Percentiles rank a stretch among this genome's conserved stretches.
phyloP scores from a whole-genome alignment of 305 asterid species.

The Fraxinus nigra region DNA sequence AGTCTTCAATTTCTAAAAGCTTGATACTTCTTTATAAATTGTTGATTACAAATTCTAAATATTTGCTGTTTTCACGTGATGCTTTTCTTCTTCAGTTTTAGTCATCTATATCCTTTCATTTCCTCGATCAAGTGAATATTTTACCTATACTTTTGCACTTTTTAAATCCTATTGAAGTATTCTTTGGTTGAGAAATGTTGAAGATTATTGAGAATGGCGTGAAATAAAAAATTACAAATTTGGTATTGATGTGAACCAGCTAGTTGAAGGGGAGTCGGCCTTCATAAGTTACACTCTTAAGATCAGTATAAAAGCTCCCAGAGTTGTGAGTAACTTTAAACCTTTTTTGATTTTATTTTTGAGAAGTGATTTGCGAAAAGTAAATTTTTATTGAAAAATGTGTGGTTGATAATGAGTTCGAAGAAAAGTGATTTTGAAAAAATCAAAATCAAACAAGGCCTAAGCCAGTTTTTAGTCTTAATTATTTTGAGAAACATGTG shows the following conservation, averaged over 20 bases:
- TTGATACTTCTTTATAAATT: not conserved
- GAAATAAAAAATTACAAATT: not conserved
- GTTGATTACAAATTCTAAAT: not conserved
- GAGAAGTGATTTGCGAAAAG: not conserved
- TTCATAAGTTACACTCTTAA: not conserved
- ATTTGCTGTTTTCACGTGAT: not conserved
- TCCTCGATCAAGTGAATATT: not conserved
- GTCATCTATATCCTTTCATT: not conserved
- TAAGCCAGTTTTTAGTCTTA: not conserved
- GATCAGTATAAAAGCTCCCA: not conserved
- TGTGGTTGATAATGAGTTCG: not conserved
- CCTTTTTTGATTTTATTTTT: not conserved
- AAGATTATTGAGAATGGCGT: not conserved
- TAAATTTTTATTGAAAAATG: not conserved
- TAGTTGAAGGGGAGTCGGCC: not conserved
- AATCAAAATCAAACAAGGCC: not conserved
- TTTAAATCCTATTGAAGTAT: not conserved
- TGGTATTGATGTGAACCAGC: not conserved
- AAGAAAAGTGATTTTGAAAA: not conserved
- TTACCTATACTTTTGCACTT: not conserved
- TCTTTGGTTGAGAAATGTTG: not conserved
- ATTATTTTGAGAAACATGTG: not conserved
- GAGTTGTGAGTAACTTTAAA: not conserved
- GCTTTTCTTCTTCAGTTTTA: constrained; percentile 15
- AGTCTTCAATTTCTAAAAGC: constrained; percentile 9